Conservation (phyloP, 306 rosid species). For the Lathyrus oleraceus region DNA sequence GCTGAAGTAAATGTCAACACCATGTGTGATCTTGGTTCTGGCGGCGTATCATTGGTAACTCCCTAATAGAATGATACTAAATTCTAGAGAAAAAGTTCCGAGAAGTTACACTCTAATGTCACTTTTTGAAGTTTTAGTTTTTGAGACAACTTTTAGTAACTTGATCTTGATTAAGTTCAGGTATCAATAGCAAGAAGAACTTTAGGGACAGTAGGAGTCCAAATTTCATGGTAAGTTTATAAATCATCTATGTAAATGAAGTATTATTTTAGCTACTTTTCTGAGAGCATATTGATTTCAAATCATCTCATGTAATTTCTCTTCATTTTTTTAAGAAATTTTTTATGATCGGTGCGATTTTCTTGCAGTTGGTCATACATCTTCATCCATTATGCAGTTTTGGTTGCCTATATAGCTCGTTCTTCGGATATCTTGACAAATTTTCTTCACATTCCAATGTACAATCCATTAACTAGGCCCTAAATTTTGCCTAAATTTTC, state of each 20-base stretch:
- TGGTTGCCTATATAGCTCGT: constrained; percentile 73
- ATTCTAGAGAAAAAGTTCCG: neutral
- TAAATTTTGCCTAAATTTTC: constrained; percentile 7
- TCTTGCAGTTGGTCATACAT: constrained; percentile 90
- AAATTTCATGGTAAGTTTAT: constrained; percentile 66
- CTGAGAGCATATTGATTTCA: no score
- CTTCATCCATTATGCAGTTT: constrained; percentile 79
- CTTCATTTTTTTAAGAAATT: neutral
- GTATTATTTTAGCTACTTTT: no score
- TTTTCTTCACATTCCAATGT: constrained; percentile 69
- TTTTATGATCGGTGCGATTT: constrained; percentile 17
- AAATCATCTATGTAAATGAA: neutral
- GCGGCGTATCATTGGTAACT: constrained; percentile 70
- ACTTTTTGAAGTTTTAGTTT: constrained; percentile 20
- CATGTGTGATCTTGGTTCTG: constrained; percentile 84
- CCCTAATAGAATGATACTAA: neutral
- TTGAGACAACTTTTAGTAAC: constrained; percentile 19
- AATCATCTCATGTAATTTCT: no score
- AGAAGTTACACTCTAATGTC: neutral
- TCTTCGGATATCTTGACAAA: constrained; percentile 76
- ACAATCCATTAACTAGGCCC: constrained; percentile 32
- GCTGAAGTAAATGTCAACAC: constrained; percentile 84
- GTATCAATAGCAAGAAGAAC: constrained; percentile 88
- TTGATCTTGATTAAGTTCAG: constrained; percentile 45
- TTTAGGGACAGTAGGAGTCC: constrained; percentile 70